Base-by-base conservation (phyloP, 371 early-diverging fungal genomes). In the Amoeboradix gromovi region DNA sequence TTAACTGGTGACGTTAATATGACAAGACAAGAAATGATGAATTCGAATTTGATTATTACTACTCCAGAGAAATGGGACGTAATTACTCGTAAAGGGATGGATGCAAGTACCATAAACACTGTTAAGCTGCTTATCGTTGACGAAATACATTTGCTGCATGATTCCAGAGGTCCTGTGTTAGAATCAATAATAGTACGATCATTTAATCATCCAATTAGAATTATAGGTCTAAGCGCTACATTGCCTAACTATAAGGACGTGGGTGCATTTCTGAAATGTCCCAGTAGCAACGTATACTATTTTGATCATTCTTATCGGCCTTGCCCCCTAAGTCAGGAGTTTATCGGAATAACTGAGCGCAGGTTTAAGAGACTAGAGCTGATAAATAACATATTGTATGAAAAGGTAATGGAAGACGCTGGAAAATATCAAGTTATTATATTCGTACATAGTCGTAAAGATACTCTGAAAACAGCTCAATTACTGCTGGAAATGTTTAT, bases 21-120 rank as follows among this genome's bases (percentile, higher is more conserved):
- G 71, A 91, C 92, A 29, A 88, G 88, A 76, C 86, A 87, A 74
- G 93, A 97, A 75, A 87, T 98, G 67, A 81, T 88, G 17, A 89
- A 90, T 67, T 90, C 95, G 0, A 90, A 94, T 73, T 86, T 99
- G 73, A 92, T 99, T 72, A 88, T 99, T 29, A 96, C 97, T 1
- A 99, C 99, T 0, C 99, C 99, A 5, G 99, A 99, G 77, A 99
- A 99, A 77, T 98, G 98, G 94, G 99, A 99, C 78, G 86, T 98
- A 30, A 86, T 93, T 68, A 98, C 99, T 29, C 87, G 98, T 73
- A 95, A 94, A 76, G 89, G 89, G 2, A 87, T 88, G 1, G 94
- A 89, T 75, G 82, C 93, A 66, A 87, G 88, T 70, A 91, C 93
- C 77, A 91, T 91, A 30, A 80, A 86, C 67, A 78, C 91, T 1